Evolutionary conservation across 1,139 yeast genomes (phyloP).

Genomic region (Suzukiozyma palmioleophila): DNA sequence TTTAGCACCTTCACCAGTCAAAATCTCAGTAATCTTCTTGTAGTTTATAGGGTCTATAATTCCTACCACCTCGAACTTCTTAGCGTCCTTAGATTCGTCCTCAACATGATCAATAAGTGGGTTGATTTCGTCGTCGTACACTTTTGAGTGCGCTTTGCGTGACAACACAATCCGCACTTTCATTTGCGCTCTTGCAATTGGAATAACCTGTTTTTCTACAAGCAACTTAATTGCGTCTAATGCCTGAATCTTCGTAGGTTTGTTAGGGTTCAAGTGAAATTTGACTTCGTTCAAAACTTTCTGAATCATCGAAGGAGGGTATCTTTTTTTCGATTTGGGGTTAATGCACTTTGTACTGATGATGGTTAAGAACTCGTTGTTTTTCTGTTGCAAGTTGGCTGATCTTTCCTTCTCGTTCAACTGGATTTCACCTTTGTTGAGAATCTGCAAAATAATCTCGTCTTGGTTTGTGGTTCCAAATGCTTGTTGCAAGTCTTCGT

Average conservation of each 20-base stretch:
- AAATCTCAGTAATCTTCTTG: constrained; percentile 45
- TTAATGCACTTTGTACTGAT: constrained; percentile 90
- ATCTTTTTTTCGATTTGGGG: constrained; percentile 83
- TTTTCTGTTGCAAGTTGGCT: constrained; percentile 68
- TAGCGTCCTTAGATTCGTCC: constrained; percentile 42
- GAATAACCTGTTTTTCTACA: constrained; percentile 75
- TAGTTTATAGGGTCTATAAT: constrained; percentile 88
- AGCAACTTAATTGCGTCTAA: constrained; percentile 83
- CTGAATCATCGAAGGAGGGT: constrained; percentile 91
- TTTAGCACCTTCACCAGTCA: constrained; percentile 48
- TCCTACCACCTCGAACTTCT: constrained; percentile 59
- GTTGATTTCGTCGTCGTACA: constrained; percentile 44
- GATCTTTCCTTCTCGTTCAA: constrained; percentile 90
- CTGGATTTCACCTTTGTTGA: constrained; percentile 90
- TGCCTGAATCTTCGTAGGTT: constrained; percentile 84
- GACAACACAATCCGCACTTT: constrained; percentile 59
- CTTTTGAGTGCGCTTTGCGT: constrained; percentile 46
- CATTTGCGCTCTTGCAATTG: constrained; percentile 95
- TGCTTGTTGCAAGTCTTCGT: constrained; percentile 70
- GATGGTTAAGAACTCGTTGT: constrained; percentile 77
- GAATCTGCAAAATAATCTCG: constrained; percentile 69
- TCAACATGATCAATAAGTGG: constrained; percentile 52
- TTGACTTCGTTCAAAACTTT: constrained; percentile 79
- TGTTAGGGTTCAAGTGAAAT: constrained; percentile 74
- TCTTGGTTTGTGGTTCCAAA: constrained; percentile 78